Evolutionary conservation across 768 basidiomycete species (phyloP), one percentile per base, ranked within the genome.

Genomic region (Neoboletus brunneissimus): DNA sequence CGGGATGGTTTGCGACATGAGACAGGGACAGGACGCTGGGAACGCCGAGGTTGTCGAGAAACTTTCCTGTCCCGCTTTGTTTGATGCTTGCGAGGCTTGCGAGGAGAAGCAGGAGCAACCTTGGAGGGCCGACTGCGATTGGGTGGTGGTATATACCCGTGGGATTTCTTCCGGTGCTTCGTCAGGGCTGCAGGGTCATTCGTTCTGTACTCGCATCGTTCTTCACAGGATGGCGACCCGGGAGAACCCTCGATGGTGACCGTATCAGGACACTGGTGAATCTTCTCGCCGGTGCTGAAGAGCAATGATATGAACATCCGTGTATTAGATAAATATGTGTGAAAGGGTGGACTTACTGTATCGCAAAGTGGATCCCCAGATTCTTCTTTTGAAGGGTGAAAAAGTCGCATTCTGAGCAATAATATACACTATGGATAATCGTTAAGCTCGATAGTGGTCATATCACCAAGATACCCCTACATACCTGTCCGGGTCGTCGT

Each of bases 181-280:
- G 64, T 62, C 42, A 69, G 43, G 13, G 62, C 57, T 0, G 67
- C 64, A 1, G 69, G 69, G 45, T 69, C 69, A 15, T 59, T 58
- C 1, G 68, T 70, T 49, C 41, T 57, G 48, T 61, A 69, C 0
- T 42, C 37, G 40, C 68, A 69, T 2, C 32, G 47, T 35, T 47
- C 43, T 31, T 31, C 54, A 7, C 6, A 8, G 6, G 29, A 8
- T 29, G 41, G 22, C 20, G 38, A 46, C 16, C 18, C 59, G 15
- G 23, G 7, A n/a, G 20, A 22, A 43, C 25, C n/a, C n/a, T 16
- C 22, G 20, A 20, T 5, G 20, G 0, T 12, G 13, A 51, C 2
- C 49, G 32, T 43, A 4, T 67, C 35, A 25, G 55, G 59, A 32
- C 65, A 67, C 0, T 34, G 22, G 25, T 56, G 42, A 15, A 16